A percentile compares a stretch with the other conserved stretches of the same genome.
These are phyloP conservation scores for Liriodendron chinense DNA, from an alignment of 164 flowering plant species.

Conservation along the genomic window DNA sequence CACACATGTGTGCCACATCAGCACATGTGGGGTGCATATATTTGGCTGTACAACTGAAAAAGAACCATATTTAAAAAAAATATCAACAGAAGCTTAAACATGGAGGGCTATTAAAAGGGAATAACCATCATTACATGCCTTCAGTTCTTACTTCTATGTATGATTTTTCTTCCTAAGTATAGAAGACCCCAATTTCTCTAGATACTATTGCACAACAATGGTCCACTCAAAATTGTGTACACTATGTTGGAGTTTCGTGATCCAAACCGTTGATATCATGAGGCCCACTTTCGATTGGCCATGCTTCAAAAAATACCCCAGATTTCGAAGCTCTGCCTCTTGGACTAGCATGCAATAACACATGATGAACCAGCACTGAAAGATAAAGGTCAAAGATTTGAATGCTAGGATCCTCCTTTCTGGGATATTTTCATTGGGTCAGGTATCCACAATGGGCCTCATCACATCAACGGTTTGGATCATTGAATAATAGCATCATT, in stretches of 20 bases:
- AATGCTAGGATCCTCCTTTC: neutral
- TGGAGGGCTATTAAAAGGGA: neutral
- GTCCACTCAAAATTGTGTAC: too few species aligned
- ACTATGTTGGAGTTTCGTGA: too few species aligned
- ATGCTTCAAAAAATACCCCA: too few species aligned
- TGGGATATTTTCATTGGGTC: neutral
- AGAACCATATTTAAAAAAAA: too few species aligned
- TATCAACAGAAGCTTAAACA: neutral
- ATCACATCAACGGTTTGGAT: neutral
- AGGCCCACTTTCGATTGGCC: too few species aligned
- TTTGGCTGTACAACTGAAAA: too few species aligned
- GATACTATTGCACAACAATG: neutral
- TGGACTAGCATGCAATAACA: neutral
- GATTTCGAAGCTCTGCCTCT: neutral
- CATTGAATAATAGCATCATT: neutral
- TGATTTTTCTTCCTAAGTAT: neutral
- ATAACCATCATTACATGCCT: constrained; percentile 6
- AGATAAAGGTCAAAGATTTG: neutral
- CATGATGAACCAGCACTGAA: neutral
- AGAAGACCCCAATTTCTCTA: constrained; percentile 1
- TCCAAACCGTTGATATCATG: too few species aligned
- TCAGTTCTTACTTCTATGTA: neutral
- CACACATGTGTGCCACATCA: too few species aligned
- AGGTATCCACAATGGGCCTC: neutral
- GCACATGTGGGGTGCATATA: too few species aligned